Conservation (phyloP, 805 yeast genomes). For the Spathaspora girioi region DNA sequence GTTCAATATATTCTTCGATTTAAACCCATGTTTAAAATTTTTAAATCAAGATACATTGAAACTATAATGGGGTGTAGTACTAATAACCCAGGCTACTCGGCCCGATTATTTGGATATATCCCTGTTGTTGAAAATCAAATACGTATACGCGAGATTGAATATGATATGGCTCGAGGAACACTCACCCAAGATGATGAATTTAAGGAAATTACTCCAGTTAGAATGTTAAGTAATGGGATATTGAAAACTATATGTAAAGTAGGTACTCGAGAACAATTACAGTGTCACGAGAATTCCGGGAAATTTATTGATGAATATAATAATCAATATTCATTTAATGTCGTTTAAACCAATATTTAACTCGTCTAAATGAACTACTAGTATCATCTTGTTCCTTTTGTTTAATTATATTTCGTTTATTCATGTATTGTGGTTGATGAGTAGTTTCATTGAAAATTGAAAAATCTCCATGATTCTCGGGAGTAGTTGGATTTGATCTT, state of each 20-base stretch:
- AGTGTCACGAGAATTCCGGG: not conserved
- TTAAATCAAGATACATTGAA: not conserved
- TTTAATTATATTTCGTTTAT: constrained; percentile 1
- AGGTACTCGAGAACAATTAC: constrained; percentile 2
- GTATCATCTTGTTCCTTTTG: not conserved
- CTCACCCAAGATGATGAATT: not conserved
- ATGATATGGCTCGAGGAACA: not conserved
- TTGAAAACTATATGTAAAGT: constrained; percentile 2
- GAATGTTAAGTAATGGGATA: not conserved
- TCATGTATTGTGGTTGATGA: constrained; percentile 2
- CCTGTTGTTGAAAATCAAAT: not conserved
- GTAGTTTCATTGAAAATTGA: not conserved
- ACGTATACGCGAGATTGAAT: not conserved
- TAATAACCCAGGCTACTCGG: not conserved
- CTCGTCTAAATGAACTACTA: not conserved
- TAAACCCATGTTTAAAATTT: not conserved
- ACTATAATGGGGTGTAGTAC: not conserved
- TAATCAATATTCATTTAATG: not conserved
- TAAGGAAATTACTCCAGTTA: not conserved
- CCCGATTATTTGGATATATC: constrained; percentile 1
- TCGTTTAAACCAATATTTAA: constrained; percentile 6
- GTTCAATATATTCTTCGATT: not conserved
- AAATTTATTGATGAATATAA: constrained; percentile 1
- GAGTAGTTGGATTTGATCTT: not conserved
- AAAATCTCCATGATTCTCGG: not conserved